Base-by-base conservation (phyloP, 1,284 basidiomycete species). In the Boletus sp. region DNA sequence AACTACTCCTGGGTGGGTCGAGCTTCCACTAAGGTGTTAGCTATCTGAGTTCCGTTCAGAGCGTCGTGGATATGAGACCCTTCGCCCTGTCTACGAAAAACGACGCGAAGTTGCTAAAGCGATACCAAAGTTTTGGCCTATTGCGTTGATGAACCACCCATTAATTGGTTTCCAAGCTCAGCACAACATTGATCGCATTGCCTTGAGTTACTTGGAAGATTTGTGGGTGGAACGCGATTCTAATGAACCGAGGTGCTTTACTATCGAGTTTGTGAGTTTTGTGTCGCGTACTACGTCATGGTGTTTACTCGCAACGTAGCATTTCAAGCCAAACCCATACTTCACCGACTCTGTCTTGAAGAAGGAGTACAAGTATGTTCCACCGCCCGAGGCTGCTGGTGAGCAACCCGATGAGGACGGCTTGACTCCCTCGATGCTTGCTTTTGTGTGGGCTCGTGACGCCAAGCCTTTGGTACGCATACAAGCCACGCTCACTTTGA, bases 301-400 rank as follows among this genome's bases (percentile, higher is more conserved):
- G 12, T 26, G 14, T 40, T 65, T 37, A 62, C 20, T 36, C 8
- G 30, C 19, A 26, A 14, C 19, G 3, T 55, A 91, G 88, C 62
- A 86, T 62, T 91, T 91, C 74, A 88, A 85, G 64, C 77, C 88
- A 61, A 91, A 91, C 70, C 85, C 86, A 17, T 88, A 80, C 70
- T 91, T 91, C 70, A 71, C 72, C 19, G 81, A 91, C 67, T 71
- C 71, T 42, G 76, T 89, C 32, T 67, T 91, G 60, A 87, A 78
- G 65, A 91, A 91, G 70, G 84, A 82, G 64, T 91, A 81, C 74
- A 84, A 82, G 65, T 86, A 80, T 62, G 65, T 77, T 16, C 71
- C 79, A n/a, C 73, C 79, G 4, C 70, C 78, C 25, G 72, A 73
- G 16, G 73, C 75, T 41, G 71, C 72, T 20, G 65, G 70, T 32